Evolutionary conservation across 2,329 filamentous ascomycete species (phyloP).

Genomic region (Myriosclerotinia duriaeana): DNA sequence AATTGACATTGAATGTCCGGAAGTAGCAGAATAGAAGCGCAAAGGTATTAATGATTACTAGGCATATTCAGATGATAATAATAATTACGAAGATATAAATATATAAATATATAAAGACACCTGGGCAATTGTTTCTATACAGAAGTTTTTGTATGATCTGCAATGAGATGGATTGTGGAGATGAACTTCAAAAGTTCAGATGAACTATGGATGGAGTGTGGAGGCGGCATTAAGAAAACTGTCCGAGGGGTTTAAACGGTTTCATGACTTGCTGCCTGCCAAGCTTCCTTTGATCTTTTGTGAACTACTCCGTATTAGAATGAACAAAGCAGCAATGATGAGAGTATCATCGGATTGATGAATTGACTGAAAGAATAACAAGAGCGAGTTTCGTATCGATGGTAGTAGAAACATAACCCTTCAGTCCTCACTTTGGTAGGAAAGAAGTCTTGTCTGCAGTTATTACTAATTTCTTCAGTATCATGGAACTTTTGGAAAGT

Average conservation of each 20-base stretch:
- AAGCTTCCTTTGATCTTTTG: slow-evolving; percentile 1
- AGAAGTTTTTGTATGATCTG: neutral
- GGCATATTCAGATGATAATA: too few species aligned
- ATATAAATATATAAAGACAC: too few species aligned
- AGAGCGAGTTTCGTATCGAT: too few species aligned
- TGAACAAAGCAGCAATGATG: neutral
- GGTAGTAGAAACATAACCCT: neutral
- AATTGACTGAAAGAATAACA: neutral
- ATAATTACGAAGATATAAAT: neutral
- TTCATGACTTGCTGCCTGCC: neutral
- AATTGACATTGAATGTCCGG: neutral
- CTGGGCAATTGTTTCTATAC: too few species aligned
- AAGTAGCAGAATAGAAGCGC: neutral
- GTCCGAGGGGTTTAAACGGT: neutral
- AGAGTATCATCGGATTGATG: neutral
- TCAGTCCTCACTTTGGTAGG: neutral
- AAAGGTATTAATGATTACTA: neutral
- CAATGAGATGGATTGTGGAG: neutral
- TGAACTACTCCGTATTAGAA: neutral
- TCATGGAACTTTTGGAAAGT: too few species aligned
- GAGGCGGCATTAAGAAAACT: neutral
- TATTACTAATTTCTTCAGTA: neutral
- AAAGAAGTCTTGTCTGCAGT: neutral
- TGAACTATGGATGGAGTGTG: neutral
- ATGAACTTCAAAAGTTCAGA: neutral